phyloP scores from a whole-genome alignment of 768 basidiomycete species.

The Lactarius evosmus region DNA sequence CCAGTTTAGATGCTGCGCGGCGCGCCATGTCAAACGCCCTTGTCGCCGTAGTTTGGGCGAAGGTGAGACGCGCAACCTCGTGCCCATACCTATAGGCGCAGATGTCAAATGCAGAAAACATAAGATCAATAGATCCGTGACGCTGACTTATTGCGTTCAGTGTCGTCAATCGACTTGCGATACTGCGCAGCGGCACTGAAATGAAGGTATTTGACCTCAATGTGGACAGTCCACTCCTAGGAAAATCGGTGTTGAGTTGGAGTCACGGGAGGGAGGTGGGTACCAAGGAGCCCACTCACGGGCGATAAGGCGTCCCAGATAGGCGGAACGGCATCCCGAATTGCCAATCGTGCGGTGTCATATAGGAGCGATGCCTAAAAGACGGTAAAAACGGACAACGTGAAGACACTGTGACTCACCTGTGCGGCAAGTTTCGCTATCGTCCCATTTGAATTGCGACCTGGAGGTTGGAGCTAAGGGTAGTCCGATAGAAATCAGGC shows the following conservation, averaged over 20 bases:
- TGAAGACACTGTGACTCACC: conserved; percentile 2
- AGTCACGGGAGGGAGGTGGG: not conserved
- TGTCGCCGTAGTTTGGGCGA: conserved; percentile 66
- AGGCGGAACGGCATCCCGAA: conserved; percentile 23
- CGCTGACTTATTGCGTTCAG: conserved; percentile 65
- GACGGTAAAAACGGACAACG: not conserved
- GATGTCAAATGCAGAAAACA: conserved; percentile 7
- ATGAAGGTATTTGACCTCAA: conserved; percentile 79
- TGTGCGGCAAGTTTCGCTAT: conserved; percentile 26
- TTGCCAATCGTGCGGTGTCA: conserved; percentile 18
- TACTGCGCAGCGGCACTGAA: conserved; percentile 89
- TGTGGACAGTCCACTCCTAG: conserved; percentile 76
- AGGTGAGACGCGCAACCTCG: conserved; percentile 73
- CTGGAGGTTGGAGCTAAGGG: conserved; percentile 4
- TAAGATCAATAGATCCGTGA: not conserved
- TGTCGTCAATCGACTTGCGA: conserved; percentile 84
- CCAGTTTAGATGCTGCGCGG: conserved; percentile 56
- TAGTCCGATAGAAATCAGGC: conserved; percentile 4
- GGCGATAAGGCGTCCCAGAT: conserved; percentile 47
- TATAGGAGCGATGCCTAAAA: conserved; percentile 28
- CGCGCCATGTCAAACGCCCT: conserved; percentile 66
- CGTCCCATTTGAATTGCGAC: conserved; percentile 25
- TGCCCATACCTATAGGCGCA: conserved; percentile 69
- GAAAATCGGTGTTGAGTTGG: not conserved
- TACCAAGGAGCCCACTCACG: conserved; percentile 39